phyloP scores from a whole-genome alignment of 352 stramenopile genomes.

The Globisporangium polare region DNA sequence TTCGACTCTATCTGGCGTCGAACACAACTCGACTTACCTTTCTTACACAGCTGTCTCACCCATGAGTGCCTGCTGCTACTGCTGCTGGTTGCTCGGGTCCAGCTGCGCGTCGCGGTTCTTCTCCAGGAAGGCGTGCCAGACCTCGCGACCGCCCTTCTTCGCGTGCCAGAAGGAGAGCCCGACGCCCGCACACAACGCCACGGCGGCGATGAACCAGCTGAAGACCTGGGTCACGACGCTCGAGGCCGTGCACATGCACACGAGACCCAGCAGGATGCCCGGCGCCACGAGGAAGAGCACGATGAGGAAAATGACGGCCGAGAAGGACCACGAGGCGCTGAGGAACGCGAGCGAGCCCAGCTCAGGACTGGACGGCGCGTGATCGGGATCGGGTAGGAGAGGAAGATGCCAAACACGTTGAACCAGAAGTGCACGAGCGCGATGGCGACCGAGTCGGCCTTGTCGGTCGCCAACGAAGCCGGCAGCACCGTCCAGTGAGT shows the following conservation, averaged over 20 bases:
- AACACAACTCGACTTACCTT: too few species aligned
- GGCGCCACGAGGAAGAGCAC: constrained; percentile 47
- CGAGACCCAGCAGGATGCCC: constrained; percentile 37
- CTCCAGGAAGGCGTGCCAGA: constrained; percentile 41
- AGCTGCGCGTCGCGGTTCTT: too few species aligned
- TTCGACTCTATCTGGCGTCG: too few species aligned
- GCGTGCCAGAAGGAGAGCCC: constrained; percentile 34
- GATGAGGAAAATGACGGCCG: constrained; percentile 48
- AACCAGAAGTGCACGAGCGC: constrained; percentile 91
- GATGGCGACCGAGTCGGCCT: constrained; percentile 75
- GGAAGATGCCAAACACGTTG: constrained; percentile 87
- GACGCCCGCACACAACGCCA: constrained; percentile 16
- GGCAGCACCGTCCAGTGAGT: too few species aligned
- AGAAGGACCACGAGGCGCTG: constrained; percentile 53
- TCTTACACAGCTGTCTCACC: too few species aligned
- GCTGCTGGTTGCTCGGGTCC: too few species aligned
- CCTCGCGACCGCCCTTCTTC: constrained; percentile 26
- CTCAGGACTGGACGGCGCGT: constrained; percentile 77
- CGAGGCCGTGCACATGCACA: constrained; percentile 53
- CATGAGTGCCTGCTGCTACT: too few species aligned
- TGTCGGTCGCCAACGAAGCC: constrained; percentile 86
- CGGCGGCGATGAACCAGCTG: constrained; percentile 29
- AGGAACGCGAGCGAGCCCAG: constrained; percentile 60
- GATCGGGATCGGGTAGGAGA: constrained; percentile 90
- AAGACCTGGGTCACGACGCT: constrained; percentile 23